Conservation (phyloP, 2,329 filamentous ascomycete species). For the Alternaria sp. region DNA sequence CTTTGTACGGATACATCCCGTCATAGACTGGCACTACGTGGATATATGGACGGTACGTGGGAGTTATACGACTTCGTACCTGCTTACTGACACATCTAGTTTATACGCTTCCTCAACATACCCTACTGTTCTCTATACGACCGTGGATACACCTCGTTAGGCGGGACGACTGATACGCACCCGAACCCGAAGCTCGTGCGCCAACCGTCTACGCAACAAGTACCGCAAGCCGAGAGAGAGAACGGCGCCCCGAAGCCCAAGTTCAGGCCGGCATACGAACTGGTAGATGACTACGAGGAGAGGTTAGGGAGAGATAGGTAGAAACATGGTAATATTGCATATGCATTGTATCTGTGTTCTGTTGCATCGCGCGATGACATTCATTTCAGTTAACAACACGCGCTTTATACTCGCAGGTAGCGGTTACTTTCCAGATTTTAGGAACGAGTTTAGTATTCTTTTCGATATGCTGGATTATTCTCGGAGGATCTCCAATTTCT, state of each 20-base stretch:
- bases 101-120: slow-evolving; percentile 79
- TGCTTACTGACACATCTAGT: slow-evolving; percentile 60
- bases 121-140: slow-evolving; percentile 91
- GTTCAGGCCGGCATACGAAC: slow-evolving; percentile 52
- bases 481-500: neutral
- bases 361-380: neutral
- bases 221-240: slow-evolving; percentile 20
- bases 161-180: slow-evolving; percentile 86
- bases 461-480: neutral
- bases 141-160: slow-evolving; percentile 88
- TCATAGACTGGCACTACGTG: slow-evolving; percentile 96
- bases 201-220: slow-evolving; percentile 31
- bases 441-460: neutral
- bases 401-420: neutral
- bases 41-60: slow-evolving; percentile 89
- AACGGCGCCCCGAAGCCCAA: slow-evolving; percentile 33
- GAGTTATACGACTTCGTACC: neutral
- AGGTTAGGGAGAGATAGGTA: slow-evolving; percentile 50
- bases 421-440: neutral
- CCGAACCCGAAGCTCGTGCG: slow-evolving; percentile 75
- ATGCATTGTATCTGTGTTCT: neutral
- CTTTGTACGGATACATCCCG: slow-evolving; percentile 93
- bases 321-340: slow-evolving; percentile 8
- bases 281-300: slow-evolving; percentile 53
- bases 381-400: neutral